These are phyloP conservation scores for Diplodia mutila DNA, from an alignment of 2,329 filamentous ascomycete species.

Conservation along the genomic window DNA sequence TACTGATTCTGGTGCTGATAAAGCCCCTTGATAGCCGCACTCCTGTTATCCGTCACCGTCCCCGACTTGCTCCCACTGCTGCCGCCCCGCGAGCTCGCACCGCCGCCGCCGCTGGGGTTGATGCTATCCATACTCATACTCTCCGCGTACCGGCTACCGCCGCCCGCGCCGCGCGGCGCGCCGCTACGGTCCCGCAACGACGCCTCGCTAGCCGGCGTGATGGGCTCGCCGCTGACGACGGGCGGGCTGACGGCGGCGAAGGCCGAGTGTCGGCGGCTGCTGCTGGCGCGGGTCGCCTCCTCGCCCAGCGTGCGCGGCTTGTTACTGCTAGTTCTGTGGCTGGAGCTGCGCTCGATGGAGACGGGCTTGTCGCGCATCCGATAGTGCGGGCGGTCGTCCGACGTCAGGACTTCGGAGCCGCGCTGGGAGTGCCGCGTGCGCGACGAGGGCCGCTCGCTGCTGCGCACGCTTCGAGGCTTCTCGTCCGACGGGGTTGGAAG, in stretches of 20 bases:
- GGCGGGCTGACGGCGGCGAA: neutral
- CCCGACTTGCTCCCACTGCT: constrained; percentile 34
- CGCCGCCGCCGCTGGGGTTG: neutral
- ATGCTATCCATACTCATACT: constrained; percentile 5
- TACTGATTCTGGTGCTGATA: constrained; percentile 33
- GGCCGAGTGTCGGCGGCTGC: constrained; percentile 5
- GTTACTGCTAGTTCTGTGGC: neutral
- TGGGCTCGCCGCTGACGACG: neutral
- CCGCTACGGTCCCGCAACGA: constrained; percentile 9
- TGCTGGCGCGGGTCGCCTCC: neutral
- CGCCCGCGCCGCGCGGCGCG: neutral
- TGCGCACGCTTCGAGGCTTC: neutral
- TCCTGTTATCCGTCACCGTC: constrained; percentile 36
- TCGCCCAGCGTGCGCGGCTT: constrained; percentile 5
- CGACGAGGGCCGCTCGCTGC: constrained; percentile 13
- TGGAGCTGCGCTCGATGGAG: constrained; percentile 9
- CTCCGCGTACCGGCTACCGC: constrained; percentile 9
- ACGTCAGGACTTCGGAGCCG: neutral
- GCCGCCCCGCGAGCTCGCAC: neutral
- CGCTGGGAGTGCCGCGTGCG: constrained; percentile 1
- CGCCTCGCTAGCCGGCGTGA: neutral
- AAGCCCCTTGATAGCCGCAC: constrained; percentile 44
- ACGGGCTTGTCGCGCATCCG: constrained; percentile 23
- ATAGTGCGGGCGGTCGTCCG: constrained; percentile 15
- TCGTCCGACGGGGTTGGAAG: neutral